phyloP scores from a whole-genome alignment of 2,329 filamentous ascomycete species.

The Colletotrichum sp. region DNA sequence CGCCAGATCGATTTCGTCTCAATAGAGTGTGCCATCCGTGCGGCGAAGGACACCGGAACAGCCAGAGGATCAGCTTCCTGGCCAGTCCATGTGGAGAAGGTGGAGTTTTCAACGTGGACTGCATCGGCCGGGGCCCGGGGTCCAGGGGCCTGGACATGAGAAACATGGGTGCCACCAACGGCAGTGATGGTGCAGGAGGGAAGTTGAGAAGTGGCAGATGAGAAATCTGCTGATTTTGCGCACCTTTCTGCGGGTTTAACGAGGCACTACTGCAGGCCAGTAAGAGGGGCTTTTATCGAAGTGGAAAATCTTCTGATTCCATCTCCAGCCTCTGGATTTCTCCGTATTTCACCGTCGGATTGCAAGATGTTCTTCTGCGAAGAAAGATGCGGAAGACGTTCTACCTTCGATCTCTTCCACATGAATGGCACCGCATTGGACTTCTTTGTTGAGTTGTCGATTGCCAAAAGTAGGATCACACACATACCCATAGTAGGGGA shows the following conservation, averaged over 20 bases:
- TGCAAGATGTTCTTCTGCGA: too few relatives aligned
- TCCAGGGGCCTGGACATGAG: neutral
- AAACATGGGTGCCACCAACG: neutral
- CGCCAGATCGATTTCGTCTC: neutral
- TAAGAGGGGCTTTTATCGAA: neutral
- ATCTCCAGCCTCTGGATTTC: neutral
- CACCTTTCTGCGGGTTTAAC: neutral
- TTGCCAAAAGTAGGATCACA: neutral
- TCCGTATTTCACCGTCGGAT: neutral
- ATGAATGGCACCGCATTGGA: neutral
- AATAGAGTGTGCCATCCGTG: neutral
- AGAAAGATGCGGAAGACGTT: too few relatives aligned
- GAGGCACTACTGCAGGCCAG: neutral
- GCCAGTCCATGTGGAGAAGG: neutral
- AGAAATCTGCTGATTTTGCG: neutral
- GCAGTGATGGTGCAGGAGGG: neutral
- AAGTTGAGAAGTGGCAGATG: neutral
- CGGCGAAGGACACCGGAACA: neutral
- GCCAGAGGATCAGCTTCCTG: neutral
- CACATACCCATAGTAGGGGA: neutral
- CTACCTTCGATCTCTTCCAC: too few relatives aligned
- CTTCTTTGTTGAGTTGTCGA: neutral
- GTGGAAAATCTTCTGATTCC: neutral
- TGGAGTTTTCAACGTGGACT: neutral
- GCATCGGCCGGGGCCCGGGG: neutral